These are phyloP conservation scores for Zanthoxylum bungeanum DNA, from an alignment of 345 rosid species.

Conservation along the genomic window DNA sequence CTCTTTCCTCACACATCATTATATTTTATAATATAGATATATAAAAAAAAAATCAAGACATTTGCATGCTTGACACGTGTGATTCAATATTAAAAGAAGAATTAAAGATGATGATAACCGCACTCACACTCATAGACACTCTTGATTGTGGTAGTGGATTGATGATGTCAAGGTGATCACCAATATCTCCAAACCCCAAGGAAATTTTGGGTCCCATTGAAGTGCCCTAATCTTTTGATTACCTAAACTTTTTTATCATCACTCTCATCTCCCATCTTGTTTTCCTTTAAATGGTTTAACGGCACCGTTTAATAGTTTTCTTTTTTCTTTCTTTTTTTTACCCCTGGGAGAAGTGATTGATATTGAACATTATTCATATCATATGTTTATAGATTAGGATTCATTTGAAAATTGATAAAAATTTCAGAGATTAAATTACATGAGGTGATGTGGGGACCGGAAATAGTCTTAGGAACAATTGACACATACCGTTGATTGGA, in stretches of 20 bases:
- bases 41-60: neutral
- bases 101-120: neutral
- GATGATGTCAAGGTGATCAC: conserved; percentile 2
- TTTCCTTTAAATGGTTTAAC: neutral
- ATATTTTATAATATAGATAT: no score
- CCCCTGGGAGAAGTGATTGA: neutral
- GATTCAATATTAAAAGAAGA: neutral
- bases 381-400: neutral
- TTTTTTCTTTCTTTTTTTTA: no score
- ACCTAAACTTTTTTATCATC: neutral
- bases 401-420: neutral
- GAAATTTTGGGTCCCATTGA: conserved; percentile 15
- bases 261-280: neutral
- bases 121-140: neutral
- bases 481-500: no score
- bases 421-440: no score
- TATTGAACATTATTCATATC: no score
- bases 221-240: neutral
- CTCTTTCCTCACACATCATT: no score
- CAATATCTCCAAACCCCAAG: conserved; percentile 28
- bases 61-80: conserved; percentile 30
- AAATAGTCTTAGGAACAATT: no score
- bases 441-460: neutral
- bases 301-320: neutral
- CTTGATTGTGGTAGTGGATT: conserved; percentile 5